Conservation (phyloP, 331 rosid species). For the Telfairia occidentalis region DNA sequence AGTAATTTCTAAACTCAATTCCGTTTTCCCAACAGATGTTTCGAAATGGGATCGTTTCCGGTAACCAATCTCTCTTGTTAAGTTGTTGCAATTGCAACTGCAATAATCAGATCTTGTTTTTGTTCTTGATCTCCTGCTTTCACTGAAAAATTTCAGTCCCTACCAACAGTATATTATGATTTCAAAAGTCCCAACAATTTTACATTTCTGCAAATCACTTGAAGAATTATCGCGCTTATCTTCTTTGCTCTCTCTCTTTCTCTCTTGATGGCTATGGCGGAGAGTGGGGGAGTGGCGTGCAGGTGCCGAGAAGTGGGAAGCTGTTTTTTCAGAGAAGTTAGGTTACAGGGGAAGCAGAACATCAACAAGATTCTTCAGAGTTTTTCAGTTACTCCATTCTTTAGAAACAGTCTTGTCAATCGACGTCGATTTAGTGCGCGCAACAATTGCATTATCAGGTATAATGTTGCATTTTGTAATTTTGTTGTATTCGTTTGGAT, state of each 20-base stretch:
- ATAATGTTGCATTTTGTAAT: not conserved
- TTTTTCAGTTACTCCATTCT: constrained; percentile 17
- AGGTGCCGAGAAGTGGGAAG: constrained; percentile 11
- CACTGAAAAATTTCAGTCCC: not conserved
- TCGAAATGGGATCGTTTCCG: not conserved
- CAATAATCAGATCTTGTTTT: not conserved
- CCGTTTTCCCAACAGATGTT: not conserved
- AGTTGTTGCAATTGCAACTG: not conserved
- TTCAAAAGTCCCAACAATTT: not conserved
- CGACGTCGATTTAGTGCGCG: constrained; percentile 10
- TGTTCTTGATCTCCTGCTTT: not conserved
- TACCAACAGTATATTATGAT: not conserved
- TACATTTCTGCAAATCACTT: not conserved
- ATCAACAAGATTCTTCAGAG: constrained; percentile 13
- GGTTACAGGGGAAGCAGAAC: constrained; percentile 6
- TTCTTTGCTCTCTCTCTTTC: not conserved
- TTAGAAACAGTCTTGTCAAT: constrained; percentile 4
- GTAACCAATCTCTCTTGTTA: not conserved
- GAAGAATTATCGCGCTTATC: not conserved
- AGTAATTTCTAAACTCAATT: not conserved
- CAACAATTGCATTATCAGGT: constrained; percentile 24
- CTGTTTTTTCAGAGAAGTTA: constrained; percentile 4
- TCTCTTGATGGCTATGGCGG: constrained; percentile 17
- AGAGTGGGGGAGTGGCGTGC: constrained; percentile 17
- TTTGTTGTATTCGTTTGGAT: not conserved